Evolutionary conservation across 176 grass and related monocot genomes (phyloP).

Genomic region (Microstegium vimineum): DNA sequence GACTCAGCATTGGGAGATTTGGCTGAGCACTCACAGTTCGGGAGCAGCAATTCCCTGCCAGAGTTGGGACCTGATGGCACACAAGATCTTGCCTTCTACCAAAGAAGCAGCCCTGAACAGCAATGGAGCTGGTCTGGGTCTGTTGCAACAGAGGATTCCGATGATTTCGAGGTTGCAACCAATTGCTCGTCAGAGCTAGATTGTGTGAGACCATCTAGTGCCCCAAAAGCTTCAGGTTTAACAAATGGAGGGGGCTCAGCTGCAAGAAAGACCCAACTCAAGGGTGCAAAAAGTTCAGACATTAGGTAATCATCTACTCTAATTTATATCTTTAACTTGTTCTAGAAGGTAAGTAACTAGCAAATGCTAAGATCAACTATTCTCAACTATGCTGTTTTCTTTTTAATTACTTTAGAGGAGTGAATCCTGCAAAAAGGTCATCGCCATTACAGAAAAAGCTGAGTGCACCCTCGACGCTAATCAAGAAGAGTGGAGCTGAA

Average conservation of each 20-base stretch:
- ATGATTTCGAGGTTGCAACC: constrained; percentile 57
- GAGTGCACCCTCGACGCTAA: neutral
- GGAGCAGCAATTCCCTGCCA: constrained; percentile 45
- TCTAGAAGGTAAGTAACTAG: neutral
- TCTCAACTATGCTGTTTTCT: neutral
- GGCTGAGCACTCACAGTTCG: constrained; percentile 17
- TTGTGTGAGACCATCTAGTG: constrained; percentile 32
- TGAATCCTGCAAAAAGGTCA: constrained; percentile 20
- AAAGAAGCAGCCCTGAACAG: constrained; percentile 41
- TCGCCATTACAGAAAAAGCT: constrained; percentile 33
- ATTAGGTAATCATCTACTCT: constrained; percentile 32
- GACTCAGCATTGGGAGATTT: constrained; percentile 34
- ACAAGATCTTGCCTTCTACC: constrained; percentile 40
- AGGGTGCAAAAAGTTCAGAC: constrained; percentile 38
- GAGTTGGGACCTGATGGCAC: constrained; percentile 44
- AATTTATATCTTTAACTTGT: neutral
- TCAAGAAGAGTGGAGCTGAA: constrained; percentile 22
- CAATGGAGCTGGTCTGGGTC: constrained; percentile 47
- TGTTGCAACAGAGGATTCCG: constrained; percentile 55
- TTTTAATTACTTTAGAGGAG: constrained; percentile 26
- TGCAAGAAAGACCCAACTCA: constrained; percentile 36
- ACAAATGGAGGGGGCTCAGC: constrained; percentile 23
- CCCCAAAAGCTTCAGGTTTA: constrained; percentile 33
- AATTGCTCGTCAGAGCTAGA: constrained; percentile 68
- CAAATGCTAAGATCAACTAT: neutral